Base-by-base conservation (phyloP, 305 asterid species). In the Withania somnifera region DNA sequence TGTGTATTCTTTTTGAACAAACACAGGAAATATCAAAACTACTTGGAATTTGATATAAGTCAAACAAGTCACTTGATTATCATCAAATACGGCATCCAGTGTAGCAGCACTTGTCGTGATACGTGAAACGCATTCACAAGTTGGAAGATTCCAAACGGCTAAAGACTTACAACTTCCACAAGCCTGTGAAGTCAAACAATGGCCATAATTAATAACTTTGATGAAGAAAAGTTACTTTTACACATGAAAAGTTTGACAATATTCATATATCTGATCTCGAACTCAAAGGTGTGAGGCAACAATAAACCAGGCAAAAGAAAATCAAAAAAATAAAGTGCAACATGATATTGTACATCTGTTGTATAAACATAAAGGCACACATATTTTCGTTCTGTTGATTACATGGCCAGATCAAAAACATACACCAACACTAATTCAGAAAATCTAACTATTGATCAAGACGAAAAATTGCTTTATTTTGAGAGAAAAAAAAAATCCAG, bases 81-180 rank as follows among this genome's bases (percentile, higher is more conserved):
- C 90, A 82, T 94, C 93, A 87, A 95, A 95, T 56, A 84, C 24
- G 80, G 92, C 92, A 88, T 91, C 98, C 83, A 94, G 99, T 83
- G 88, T 81, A 61, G 97, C 13, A 42, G 3, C 13, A 42, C 13
- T 0, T 42, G 13, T 42, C 50, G 13, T 9, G 50, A 10, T 42
- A 36, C 9, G 7, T 36, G 7, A 36, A 36, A 36, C 6, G 40
- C 40, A 42, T 42, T 42, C 50, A 42, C 50, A 42, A 42, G 50
- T 3, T 9, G 50, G 11, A 42, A 42, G 13, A 42, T 42, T 42
- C 3, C 50, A 9, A 42, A 42, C 13, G 10, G 11, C 3, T 45
- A 45, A 45, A 45, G 3, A 0, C 0, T 3, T 3, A 3, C 54
- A 0, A 50, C 19, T 50, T 50, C 54, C n/a, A 50, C 54, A 50